Base-by-base conservation (phyloP, 768 basidiomycete genomes). In the Xerocomus potaroensis region DNA sequence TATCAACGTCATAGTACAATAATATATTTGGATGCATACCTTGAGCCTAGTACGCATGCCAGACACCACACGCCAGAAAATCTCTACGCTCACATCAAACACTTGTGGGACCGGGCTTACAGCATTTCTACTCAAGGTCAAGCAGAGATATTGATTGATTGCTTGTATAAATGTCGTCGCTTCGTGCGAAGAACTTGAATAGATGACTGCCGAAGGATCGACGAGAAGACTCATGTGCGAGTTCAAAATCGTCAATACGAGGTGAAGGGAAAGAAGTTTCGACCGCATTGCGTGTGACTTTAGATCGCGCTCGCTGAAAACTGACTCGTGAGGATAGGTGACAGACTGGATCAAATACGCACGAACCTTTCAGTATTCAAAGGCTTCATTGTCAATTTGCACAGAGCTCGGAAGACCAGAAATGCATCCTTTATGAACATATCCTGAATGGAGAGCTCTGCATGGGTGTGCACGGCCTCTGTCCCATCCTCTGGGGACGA, bases 341-440 rank as follows among this genome's bases (percentile, higher is more conserved):
- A 22, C 31, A 18, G 42, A 45, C 19, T 24, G 31, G 15, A 32
- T 11, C 11, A 32, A 23, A 12, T 16, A 8, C 14, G 21, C 8
- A 61, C 79, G 41, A 38, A 93, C 94, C 91, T 95, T 69, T 99
- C 96, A 5, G 79, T 81, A 57, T 91, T 89, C 38, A 99, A 71
- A 10, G 94, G 89, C 65, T 98, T 98, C 94, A 97, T 98, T 8
- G 92, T 94, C 54, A 98, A 72, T 64, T 98, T 98, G 73, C 96
- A 98, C 10, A 99, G 73, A 0, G 96, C 94, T 37, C 96, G 79
- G 69, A 98, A 95, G 30, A 99, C 95, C 50, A 99, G 78, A 73
- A 97, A 99, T 0, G 96, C 93, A 61, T 99, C 96, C 63, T 98
- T 98, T 62, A 96, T 78, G 64, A 93, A 95, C 45, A 97, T 69